Evolutionary conservation across 305 asterid genomes (phyloP).

Genomic region (Fraxinus sp.): DNA sequence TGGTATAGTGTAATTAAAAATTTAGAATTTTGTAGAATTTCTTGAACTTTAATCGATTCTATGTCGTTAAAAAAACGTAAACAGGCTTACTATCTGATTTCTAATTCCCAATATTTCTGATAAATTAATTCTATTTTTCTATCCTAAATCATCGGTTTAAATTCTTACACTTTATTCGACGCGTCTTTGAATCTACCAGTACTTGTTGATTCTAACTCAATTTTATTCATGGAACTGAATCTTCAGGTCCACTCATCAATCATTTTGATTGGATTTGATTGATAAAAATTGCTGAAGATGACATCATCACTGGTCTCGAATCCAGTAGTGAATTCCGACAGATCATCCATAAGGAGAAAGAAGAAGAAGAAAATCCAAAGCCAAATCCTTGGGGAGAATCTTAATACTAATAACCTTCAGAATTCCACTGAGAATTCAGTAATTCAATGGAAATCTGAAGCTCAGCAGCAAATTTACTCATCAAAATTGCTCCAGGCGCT

Average conservation of each 20-base stretch:
- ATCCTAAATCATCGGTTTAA: background rate
- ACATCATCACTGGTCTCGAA: slow-evolving; percentile 45
- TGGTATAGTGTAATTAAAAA: background rate
- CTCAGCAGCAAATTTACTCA: slow-evolving; percentile 80
- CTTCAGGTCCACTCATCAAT: slow-evolving; percentile 33
- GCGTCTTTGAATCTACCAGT: slow-evolving; percentile 29
- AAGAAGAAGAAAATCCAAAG: slow-evolving; percentile 49
- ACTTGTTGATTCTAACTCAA: slow-evolving; percentile 30
- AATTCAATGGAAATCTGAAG: slow-evolving; percentile 74
- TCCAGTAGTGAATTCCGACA: slow-evolving; percentile 50
- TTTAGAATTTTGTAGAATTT: background rate
- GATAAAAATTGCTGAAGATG: slow-evolving; percentile 23
- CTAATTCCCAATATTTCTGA: background rate
- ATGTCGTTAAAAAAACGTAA: background rate
- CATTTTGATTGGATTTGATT: background rate
- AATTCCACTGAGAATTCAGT: slow-evolving; percentile 23
- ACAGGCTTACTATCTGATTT: slow-evolving; percentile 3
- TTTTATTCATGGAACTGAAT: slow-evolving; percentile 31
- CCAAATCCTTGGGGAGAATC: slow-evolving; percentile 26
- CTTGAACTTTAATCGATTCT: background rate
- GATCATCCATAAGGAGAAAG: slow-evolving; percentile 52
- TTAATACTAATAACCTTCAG: background rate
- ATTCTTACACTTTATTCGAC: slow-evolving; percentile 5
- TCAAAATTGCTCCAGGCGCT: slow-evolving; percentile 81
- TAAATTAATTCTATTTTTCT: background rate